These are phyloP conservation scores for Ichthyophonus hoferi DNA, from an alignment of 208 protist species.

Conservation along the genomic window DNA sequence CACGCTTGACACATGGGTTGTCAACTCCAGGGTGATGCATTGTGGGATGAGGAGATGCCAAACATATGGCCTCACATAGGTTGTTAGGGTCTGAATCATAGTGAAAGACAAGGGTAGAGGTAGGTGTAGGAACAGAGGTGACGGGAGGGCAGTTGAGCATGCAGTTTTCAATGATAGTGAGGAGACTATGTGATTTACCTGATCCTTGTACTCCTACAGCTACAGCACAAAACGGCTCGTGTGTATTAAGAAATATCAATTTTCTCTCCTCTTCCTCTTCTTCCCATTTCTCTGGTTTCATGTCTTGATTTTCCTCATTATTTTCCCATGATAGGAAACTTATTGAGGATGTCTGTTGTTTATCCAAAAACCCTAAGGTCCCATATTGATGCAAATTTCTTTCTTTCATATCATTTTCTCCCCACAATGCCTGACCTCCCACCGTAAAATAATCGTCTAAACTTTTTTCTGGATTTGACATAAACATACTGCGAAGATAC, in stretches of 20 bases:
- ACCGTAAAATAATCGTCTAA: too few species aligned
- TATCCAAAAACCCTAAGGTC: neutral
- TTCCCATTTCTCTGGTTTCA: too few species aligned
- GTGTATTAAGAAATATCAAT: constrained; percentile 30
- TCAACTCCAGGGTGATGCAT: neutral
- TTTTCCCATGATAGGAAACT: too few species aligned
- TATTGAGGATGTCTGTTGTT: too few species aligned
- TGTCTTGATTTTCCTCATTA: too few species aligned
- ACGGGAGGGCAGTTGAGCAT: constrained; percentile 20
- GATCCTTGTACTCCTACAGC: constrained; percentile 35
- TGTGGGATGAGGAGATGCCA: constrained; percentile 12
- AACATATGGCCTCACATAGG: constrained; percentile 27
- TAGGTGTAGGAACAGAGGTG: constrained; percentile 17
- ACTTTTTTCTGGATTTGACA: too few species aligned
- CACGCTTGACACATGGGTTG: neutral
- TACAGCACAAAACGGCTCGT: constrained; percentile 41
- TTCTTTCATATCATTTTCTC: neutral
- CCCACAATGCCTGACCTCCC: neutral
- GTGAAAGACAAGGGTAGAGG: constrained; percentile 37
- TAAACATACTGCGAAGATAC: too few species aligned
- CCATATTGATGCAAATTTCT: neutral
- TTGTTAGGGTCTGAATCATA: constrained; percentile 36
- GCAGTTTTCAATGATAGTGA: constrained; percentile 33
- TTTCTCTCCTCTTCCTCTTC: too few species aligned
- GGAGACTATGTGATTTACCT: constrained; percentile 36